A percentile compares a stretch with the other conserved stretches of the same genome.
Evolutionary conservation across 2,329 filamentous ascomycete species (phyloP).

Genomic region (Aspergillus neotritici): DNA sequence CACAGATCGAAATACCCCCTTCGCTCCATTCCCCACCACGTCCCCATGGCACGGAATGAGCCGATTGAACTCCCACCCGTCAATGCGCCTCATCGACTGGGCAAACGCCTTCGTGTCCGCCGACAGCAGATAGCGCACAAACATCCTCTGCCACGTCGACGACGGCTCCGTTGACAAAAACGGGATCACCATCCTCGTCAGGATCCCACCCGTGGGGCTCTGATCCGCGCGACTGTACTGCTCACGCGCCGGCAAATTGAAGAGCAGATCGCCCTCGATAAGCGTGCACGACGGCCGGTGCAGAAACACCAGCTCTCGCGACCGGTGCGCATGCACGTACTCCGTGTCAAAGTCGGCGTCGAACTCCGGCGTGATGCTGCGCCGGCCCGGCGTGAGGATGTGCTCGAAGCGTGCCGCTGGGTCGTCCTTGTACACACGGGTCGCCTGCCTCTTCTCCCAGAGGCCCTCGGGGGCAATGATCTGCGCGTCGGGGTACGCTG

Average conservation of each 20-base stretch:
- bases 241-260: constrained; percentile 83
- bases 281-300: constrained; percentile 74
- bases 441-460: constrained; percentile 68
- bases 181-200: constrained; percentile 52
- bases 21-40: constrained; percentile 68
- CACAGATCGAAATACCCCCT: constrained; percentile 68
- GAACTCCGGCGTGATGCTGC: constrained; percentile 67
- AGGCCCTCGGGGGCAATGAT: constrained; percentile 80
- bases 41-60: constrained; percentile 93
- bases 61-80: constrained; percentile 75
- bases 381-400: constrained; percentile 55
- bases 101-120: constrained; percentile 64
- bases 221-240: constrained; percentile 64
- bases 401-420: constrained; percentile 55
- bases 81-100: constrained; percentile 62
- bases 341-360: constrained; percentile 81
- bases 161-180: constrained; percentile 54
- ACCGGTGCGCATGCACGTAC: constrained; percentile 72
- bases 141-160: constrained; percentile 70
- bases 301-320: constrained; percentile 82
- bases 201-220: constrained; percentile 51
- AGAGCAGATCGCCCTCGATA: constrained; percentile 84
- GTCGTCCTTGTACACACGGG: constrained; percentile 47
- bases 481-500: constrained; percentile 69
- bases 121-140: constrained; percentile 71